These are phyloP conservation scores for Fennellomyces sp. DNA, from an alignment of 371 early-diverging fungal genomes.

Conservation along the genomic window DNA sequence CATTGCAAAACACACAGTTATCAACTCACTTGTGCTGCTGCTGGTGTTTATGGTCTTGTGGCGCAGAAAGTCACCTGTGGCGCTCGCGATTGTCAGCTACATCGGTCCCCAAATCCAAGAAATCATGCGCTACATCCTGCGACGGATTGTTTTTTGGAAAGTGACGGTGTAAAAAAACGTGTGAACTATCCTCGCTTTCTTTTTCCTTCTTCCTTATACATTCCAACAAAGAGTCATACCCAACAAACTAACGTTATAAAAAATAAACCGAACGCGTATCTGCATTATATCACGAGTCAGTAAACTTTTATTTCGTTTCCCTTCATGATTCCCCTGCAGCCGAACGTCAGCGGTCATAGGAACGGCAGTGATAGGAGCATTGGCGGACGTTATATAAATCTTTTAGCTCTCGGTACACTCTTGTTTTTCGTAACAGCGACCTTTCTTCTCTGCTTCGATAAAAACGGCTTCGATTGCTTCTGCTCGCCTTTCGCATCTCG, in stretches of 20 bases:
- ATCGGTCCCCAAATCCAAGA: constrained; percentile 29
- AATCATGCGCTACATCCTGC: constrained; percentile 18
- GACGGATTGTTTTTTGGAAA: constrained; percentile 42
- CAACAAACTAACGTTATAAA: background rate
- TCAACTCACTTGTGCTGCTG: constrained; percentile 33
- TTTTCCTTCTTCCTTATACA: background rate
- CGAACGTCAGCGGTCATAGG: background rate
- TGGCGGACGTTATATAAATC: constrained; percentile 7
- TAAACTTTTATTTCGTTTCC: background rate
- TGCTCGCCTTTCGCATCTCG: background rate
- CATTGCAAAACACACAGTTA: constrained; percentile 32
- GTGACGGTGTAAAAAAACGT: constrained; percentile 25
- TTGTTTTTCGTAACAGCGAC: background rate
- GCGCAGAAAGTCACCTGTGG: constrained; percentile 39
- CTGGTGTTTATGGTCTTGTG: constrained; percentile 35
- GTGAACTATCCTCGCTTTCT: background rate
- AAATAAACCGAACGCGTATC: background rate
- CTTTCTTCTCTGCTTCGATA: constrained; percentile 7
- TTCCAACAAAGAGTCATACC: background rate
- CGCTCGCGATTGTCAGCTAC: constrained; percentile 32
- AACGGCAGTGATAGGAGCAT: background rate
- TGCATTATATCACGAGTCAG: background rate
- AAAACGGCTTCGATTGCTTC: background rate
- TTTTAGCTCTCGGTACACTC: background rate
- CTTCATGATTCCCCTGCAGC: background rate